Evolutionary conservation across 441 rosid species (phyloP).

Genomic region (Daphne laureola): DNA sequence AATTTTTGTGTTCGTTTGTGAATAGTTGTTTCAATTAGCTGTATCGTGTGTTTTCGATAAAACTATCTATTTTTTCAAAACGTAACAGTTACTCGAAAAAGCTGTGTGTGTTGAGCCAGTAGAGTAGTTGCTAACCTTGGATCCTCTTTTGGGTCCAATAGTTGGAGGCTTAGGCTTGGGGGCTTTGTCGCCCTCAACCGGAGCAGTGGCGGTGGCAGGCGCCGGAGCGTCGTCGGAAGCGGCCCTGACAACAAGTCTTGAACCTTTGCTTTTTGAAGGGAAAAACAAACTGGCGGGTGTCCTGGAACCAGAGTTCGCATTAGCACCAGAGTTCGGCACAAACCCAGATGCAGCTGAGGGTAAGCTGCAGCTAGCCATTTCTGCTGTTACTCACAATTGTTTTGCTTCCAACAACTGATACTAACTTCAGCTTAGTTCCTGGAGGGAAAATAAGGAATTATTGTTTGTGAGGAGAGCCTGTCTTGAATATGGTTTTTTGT

Average conservation of each 20-base stretch:
- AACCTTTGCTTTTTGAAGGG: conserved; percentile 33
- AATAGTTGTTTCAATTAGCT: too few species aligned
- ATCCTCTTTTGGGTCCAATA: conserved; percentile 85
- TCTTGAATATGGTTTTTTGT: too few species aligned
- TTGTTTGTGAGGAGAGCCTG: conserved; percentile 24
- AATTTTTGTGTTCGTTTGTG: too few species aligned
- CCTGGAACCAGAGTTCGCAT: conserved; percentile 30
- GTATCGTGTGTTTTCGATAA: too few species aligned
- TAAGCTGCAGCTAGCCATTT: conserved; percentile 60
- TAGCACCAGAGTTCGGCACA: conserved; percentile 32
- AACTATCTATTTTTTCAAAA: too few species aligned
- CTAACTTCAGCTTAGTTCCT: not conserved
- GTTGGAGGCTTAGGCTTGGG: conserved; percentile 74
- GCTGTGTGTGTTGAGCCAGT: conserved; percentile 11
- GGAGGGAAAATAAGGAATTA: conserved; percentile 19
- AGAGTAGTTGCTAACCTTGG: conserved; percentile 41
- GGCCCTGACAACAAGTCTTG: conserved; percentile 58
- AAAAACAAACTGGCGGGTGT: conserved; percentile 26
- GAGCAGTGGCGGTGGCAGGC: conserved; percentile 30
- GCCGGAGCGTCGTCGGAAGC: conserved; percentile 50
- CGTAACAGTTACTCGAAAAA: too few species aligned
- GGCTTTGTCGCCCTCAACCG: conserved; percentile 30
- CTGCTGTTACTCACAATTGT: not conserved
- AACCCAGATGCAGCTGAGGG: conserved; percentile 77
- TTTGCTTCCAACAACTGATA: not conserved